Evolutionary conservation across 2,329 filamentous ascomycete species (phyloP).

Genomic region (Pseudogymnoascus sp.): DNA sequence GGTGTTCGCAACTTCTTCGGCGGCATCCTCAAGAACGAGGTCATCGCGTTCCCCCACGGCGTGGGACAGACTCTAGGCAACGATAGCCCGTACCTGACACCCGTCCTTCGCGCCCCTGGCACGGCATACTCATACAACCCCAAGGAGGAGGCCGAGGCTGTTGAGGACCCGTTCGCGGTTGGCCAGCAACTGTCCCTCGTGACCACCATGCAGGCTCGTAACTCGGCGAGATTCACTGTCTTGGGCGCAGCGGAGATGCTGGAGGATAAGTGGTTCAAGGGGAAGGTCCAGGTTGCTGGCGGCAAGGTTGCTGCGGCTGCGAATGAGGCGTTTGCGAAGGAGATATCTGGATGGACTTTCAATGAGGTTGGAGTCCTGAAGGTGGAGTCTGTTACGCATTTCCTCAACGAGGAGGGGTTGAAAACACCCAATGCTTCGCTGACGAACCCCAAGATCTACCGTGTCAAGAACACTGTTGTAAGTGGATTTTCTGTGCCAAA

Average conservation of each 20-base stretch:
- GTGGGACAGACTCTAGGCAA: conserved; percentile 77
- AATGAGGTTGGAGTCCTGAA: conserved; percentile 85
- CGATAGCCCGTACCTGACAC: conserved; percentile 64
- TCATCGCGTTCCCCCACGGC: conserved; percentile 74
- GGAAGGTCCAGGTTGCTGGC: conserved; percentile 52
- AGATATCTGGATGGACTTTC: conserved; percentile 90
- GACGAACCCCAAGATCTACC: conserved; percentile 80
- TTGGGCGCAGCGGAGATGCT: conserved; percentile 82
- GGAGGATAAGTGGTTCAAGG: conserved; percentile 81
- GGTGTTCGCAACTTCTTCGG: conserved; percentile 73
- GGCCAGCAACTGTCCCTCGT: conserved; percentile 78
- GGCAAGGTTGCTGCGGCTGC: conserved; percentile 49
- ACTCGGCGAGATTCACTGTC: conserved; percentile 82
- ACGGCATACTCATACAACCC: conserved; percentile 93
- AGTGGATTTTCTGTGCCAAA: conserved; percentile 34
- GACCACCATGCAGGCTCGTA: conserved; percentile 83
- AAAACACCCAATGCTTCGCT: conserved; percentile 35
- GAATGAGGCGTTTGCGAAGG: conserved; percentile 80
- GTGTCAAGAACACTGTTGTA: conserved; percentile 95
- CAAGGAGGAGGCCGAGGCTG: conserved; percentile 66
- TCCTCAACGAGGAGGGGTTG: conserved; percentile 48
- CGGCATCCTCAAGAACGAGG: conserved; percentile 42
- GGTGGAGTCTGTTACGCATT: conserved; percentile 76
- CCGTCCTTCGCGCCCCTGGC: conserved; percentile 71
- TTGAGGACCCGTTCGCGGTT: conserved; percentile 78